Evolutionary conservation across 495 filamentous ascomycete genomes (phyloP), one percentile per base, ranked within the genome.

Genomic region (Penicillium robsamsonii): DNA sequence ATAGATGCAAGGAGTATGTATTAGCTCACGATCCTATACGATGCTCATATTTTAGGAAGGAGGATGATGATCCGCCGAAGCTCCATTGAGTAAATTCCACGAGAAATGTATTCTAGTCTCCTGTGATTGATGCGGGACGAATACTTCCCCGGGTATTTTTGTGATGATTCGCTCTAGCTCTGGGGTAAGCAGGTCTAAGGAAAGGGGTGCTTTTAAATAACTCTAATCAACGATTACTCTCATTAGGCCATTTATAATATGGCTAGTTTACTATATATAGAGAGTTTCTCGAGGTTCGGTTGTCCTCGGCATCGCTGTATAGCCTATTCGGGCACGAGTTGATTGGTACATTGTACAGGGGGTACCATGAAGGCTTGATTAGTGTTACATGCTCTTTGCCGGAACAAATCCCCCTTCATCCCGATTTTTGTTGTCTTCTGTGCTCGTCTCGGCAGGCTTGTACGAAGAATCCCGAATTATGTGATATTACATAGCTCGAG

Each of bases 1-100:
- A 31, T 10, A 29, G 24, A 52, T 18, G 66, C 53, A 68, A 68
- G 63, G 63, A 58, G 60, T 29, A 13, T 30, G 6, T 27, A 25
- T 47, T 37, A 50, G 12, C 48, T 50, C 8, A 24, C 9, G 31
- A 42, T 63, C 29, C 48, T 48, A 55, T 65, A 55, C 50, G 46
- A n/a, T 12, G 31, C 22, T 57, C 56, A 43, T 35, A 24, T 52
- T 31, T 31, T 50, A 33, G 31, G n/a, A 24, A 37, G 33, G 45
- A 17, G 25, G 31, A 25, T 10, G 46, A 7, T 50, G 53, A 52
- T 61, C 46, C 22, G 27, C 46, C 56, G 11, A 35, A 53, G 37
- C 40, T 52, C 25, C 37, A n/a, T 35, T 30, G 22, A 48, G 45
- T 27, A 17, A 30, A 24, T 31, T 30, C 25, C 24, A 17, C 13